Evolutionary conservation across 148 eudicot genomes (phyloP), one percentile per base, ranked within the genome.

Genomic region (Fagopyrum tataricum): DNA sequence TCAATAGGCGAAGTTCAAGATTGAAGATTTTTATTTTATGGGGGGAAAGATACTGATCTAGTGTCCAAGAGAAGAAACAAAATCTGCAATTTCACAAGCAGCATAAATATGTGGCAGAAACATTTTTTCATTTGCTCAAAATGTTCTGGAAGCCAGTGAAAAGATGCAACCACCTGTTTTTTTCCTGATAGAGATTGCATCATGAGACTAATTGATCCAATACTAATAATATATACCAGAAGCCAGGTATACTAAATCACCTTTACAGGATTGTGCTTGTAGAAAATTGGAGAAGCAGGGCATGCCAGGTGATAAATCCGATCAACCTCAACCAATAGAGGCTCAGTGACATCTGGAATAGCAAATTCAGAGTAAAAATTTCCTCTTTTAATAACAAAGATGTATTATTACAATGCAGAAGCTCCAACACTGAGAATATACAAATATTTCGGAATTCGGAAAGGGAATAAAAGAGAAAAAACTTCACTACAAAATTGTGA

Each of bases 261-360:
- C 64, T 58, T 58, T 8, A 94, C 98, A 72, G 98, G 93, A 74
- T 94, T 94, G 84, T 94, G 88, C 76, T 94, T 94, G 80, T 94
- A 94, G 74, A 94, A 94, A 76, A 94, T 89, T 24, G 98, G 98
- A 39, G 98, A 94, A 67, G 98, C 97, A 20, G 98, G 98, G 74
- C 98, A 94, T 56, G 97, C 98, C 75, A 94, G 98, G 77, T 94
- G 98, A 73, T 94, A 94, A 42, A 94, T 94, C 82, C 84, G 90
- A 85, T 94, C 98, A 81, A 94, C 98, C 79, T 94, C 98, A 74
- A 94, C 70, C 78, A 86, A 78, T 74, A 94, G 78, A 51, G 98
- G 84, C 81, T 94, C 96, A 11, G 97, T 94, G 62, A 94, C 96
- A 82, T 94, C 98, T 94, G 86, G 76, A 78, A 64, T 72, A 67